A percentile compares a stretch with the other conserved stretches of the same genome.
These are phyloP conservation scores for Phaeoacremonium minimum DNA, from an alignment of 2,329 filamentous ascomycete genomes.

Conservation along the genomic window DNA sequence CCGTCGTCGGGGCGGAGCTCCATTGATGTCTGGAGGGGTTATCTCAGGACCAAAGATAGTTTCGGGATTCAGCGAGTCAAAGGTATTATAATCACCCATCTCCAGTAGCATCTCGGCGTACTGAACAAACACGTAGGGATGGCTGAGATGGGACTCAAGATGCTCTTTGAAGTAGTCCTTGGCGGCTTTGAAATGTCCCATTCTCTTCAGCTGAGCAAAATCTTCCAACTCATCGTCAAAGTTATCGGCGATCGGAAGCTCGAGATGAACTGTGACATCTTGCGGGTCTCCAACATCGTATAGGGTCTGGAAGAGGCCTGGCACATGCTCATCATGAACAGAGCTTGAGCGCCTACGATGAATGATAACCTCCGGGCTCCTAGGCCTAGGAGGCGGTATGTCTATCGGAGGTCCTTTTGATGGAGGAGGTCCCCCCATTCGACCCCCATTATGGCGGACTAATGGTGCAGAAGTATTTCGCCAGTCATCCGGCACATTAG, in stretches of 20 bases:
- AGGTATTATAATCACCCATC: slow-evolving; percentile 17
- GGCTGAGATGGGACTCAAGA: slow-evolving; percentile 14
- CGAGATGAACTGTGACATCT: slow-evolving; percentile 15
- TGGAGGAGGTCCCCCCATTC: too few relatives aligned
- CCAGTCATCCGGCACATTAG: too few relatives aligned
- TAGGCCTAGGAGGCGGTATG: too few relatives aligned
- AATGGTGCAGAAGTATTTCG: too few relatives aligned
- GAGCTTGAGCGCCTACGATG: too few relatives aligned
- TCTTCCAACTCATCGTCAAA: slow-evolving; percentile 18
- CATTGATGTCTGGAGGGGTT: too few relatives aligned
- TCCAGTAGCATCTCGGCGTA: slow-evolving; percentile 20
- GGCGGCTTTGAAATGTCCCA: slow-evolving; percentile 18
- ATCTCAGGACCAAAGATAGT: background rate
- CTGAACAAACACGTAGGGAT: slow-evolving; percentile 18
- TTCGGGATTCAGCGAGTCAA: background rate
- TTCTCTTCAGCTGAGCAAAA: slow-evolving; percentile 15
- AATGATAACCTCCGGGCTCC: too few relatives aligned
- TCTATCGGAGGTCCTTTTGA: too few relatives aligned
- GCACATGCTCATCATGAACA: too few relatives aligned
- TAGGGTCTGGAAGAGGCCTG: background rate
- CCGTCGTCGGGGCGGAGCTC: too few relatives aligned
- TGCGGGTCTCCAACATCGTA: slow-evolving; percentile 1
- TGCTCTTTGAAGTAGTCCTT: slow-evolving; percentile 13
- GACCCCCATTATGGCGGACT: too few relatives aligned
- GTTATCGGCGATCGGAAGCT: slow-evolving; percentile 15